These are phyloP conservation scores for Boeremia lycopersici DNA, from an alignment of 2,329 filamentous ascomycete genomes.

Conservation along the genomic window DNA sequence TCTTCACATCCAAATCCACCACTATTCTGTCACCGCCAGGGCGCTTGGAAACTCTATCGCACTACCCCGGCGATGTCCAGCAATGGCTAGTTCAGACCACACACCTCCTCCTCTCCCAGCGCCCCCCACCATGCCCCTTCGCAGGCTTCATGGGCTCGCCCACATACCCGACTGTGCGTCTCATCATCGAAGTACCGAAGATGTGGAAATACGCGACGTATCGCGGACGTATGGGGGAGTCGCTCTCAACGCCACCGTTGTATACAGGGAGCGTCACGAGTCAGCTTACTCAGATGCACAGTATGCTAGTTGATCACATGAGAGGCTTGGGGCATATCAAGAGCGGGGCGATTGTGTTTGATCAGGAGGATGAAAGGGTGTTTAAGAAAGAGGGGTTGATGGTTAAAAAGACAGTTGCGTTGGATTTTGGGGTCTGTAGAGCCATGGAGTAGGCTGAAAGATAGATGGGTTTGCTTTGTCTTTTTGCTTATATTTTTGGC, in stretches of 20 bases:
- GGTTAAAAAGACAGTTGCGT: constrained; percentile 3
- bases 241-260: background rate
- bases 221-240: background rate
- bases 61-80: background rate
- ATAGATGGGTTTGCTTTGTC: background rate
- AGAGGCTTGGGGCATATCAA: background rate
- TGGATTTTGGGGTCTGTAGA: constrained; percentile 12
- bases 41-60: background rate
- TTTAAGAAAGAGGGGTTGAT: background rate
- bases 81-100: constrained; percentile 9
- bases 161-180: constrained; percentile 2
- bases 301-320: background rate
- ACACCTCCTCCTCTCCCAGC: constrained; percentile 7
- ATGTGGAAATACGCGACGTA: background rate
- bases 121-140: background rate
- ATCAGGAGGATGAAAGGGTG: constrained; percentile 7
- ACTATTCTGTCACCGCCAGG: background rate
- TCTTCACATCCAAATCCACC: background rate
- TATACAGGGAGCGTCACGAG: constrained; percentile 5
- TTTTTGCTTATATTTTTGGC: background rate
- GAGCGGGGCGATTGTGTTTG: constrained; percentile 13
- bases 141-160: constrained; percentile 8
- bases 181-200: constrained; percentile 3
- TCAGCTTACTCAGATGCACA: background rate
- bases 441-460: background rate